Base-by-base conservation (phyloP, 176 grass and related monocot genomes). In the Ampelocalamus luodianensis region DNA sequence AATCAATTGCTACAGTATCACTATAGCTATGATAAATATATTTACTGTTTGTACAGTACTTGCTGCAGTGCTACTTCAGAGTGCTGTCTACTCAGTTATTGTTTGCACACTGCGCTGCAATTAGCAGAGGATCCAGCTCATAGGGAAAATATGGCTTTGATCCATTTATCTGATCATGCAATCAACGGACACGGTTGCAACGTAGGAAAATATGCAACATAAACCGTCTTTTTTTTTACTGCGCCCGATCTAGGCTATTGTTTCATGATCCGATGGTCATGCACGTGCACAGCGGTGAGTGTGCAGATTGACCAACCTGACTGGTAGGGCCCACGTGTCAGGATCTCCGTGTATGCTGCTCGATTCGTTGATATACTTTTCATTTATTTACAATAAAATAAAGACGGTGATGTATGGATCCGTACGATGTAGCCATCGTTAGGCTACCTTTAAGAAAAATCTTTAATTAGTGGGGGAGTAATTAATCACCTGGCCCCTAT, bases 351-450 rank as follows among this genome's bases (percentile, higher is more conserved):
- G 11, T 48, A 14, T 1, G 45, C 45, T 17, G 34, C 24, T 44
- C 42, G 1, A 43, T 26, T 15, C 8, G n/a, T 10, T 16, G 2
- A n/a, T 61, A 15, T 20, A 38, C n/a, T 56, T 20, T 58, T 58
- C 20, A 73, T 58, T 71, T 71, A 9, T 70, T 71, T 63, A 71
- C 18, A 46, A 23, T 40, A 39, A 79, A 72, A 16, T 12, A 56
- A 64, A 56, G 44, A 46, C n/a, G 72, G 42, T 68, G 80, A 76
- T 88, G 85, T 77, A 88, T 90, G 72, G 70, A 80, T 85, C 85
- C 85, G 85, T 92, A 90, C 85, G 9, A 90, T 8, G 64, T 86
- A 71, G 83, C 59, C 65, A 88, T 88, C 78, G 65, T 90, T 88
- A 78, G 50, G 37, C 73, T 18, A 58, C 29, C 82, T 85, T 88